Conservation (phyloP, 2,329 filamentous ascomycete species). For the Fusarium praegraminearum region DNA sequence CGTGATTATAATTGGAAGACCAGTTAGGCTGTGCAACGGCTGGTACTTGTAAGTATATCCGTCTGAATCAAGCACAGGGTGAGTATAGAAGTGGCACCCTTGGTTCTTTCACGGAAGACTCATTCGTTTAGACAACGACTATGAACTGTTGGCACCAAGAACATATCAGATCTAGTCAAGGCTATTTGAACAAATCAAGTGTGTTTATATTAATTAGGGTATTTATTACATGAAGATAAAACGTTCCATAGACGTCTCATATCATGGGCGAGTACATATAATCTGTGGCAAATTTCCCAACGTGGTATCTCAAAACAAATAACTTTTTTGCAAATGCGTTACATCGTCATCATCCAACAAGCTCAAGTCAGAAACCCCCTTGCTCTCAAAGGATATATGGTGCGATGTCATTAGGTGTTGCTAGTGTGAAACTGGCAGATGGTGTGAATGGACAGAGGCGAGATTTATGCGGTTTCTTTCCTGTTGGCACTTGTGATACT, state of each 20-base stretch:
- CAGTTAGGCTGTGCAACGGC: not conserved
- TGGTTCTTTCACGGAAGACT: not conserved
- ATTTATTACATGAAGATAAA: slow-evolving; percentile 31
- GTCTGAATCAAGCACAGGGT: not conserved
- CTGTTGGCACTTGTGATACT: slow-evolving; percentile 30
- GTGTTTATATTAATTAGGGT: slow-evolving; percentile 24
- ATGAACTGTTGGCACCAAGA: not conserved
- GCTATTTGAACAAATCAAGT: not conserved
- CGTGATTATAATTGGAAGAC: not conserved
- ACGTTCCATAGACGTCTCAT: slow-evolving; percentile 15
- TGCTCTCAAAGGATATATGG: slow-evolving; percentile 8
- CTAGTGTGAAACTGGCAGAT: slow-evolving; percentile 4
- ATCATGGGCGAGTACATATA: slow-evolving; percentile 14
- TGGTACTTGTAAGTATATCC: not conserved
- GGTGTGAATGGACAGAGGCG: not conserved
- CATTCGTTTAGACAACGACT: not conserved
- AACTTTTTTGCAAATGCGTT: slow-evolving; percentile 23
- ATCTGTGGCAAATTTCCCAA: slow-evolving; percentile 10
- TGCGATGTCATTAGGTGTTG: not conserved
- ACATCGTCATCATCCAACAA: slow-evolving; percentile 16
- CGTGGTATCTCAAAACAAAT: slow-evolving; percentile 25
- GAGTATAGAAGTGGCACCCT: not conserved
- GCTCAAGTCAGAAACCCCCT: slow-evolving; percentile 26
- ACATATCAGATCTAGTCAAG: not conserved
- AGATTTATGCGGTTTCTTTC: slow-evolving; percentile 40